Base-by-base conservation (phyloP, 2,329 filamentous ascomycete genomes). In the Leptoxyphium fumago region DNA sequence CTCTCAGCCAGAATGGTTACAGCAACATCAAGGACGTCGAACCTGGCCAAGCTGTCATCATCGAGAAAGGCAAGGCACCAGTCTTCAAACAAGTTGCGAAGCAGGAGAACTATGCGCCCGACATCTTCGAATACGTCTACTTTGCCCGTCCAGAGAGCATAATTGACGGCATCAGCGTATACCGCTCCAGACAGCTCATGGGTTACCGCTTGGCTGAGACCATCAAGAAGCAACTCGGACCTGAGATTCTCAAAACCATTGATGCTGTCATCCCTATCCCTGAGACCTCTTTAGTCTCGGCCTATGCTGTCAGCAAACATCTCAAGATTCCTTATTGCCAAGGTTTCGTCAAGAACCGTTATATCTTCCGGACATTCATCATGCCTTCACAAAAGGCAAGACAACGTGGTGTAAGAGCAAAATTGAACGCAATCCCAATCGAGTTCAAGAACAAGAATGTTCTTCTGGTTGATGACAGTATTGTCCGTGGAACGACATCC, bases 81-180 rank as follows among this genome's bases (percentile, higher is more conserved):
- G 73, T 80, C 40, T 91, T 88, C 68, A 71, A 73, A 49, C 85
- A 94, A 62, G 78, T 94, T 11, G 75, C 79, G 36, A 65, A 74
- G 46, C 72, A 73, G 52, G 72, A 75, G 53, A 71, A 73, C 13
- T 94, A 94, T 58, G 79, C 82, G 1, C 86, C 86, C 1, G 87
- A 94, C 60, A 82, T 86, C 48, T 91, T 93, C 56, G 84, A 93
- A 64, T 86, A 80, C 50, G 82, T 94, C 46, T 94, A 94, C 66
- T 87, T 94, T 55, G 81, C 84, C 11, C 73, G 87, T 1, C 84
- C 84, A 1, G 87, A 94, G 61, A 80, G 77, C 0, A 71, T 80
- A 52, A 89, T 94, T 45, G 87, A 94, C 57, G 86, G 85, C 14
- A 93, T 94, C 51, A 86, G 83, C 45, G 83, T 95, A 21, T 79